Evolutionary conservation across 1,139 yeast genomes (phyloP).

Genomic region (Meyerozyma athensensis): DNA sequence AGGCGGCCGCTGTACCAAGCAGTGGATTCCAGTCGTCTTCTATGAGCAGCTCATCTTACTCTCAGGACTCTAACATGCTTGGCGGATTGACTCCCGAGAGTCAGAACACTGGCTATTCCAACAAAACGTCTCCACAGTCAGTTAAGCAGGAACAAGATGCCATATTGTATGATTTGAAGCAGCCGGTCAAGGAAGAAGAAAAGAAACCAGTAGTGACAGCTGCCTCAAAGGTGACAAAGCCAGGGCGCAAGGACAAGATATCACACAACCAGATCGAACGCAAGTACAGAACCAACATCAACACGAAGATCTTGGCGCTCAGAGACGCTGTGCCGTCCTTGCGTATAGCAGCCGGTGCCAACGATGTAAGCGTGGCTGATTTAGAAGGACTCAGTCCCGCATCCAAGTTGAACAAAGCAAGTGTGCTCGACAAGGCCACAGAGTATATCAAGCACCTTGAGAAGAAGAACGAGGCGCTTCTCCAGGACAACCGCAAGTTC

Average conservation of each 20-base stretch:
- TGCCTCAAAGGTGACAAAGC: conserved; percentile 26
- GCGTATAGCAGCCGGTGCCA: conserved; percentile 42
- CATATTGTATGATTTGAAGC: neutral
- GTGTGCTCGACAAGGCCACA: conserved; percentile 81
- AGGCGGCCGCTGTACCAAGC: neutral
- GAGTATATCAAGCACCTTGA: conserved; percentile 87
- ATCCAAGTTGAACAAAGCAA: conserved; percentile 79
- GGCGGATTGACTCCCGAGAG: conserved; percentile 3
- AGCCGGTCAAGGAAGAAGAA: neutral
- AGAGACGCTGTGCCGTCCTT: conserved; percentile 73
- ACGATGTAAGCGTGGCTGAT: conserved; percentile 40
- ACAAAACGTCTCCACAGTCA: neutral
- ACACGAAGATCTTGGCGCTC: conserved; percentile 64
- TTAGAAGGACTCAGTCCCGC: conserved; percentile 90
- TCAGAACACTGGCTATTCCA: neutral
- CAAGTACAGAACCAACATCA: conserved; percentile 72
- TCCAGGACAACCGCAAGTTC: conserved; percentile 50
- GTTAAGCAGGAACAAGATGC: neutral
- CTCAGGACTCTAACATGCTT: conserved; percentile 2
- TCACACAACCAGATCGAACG: conserved; percentile 82
- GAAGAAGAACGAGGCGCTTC: conserved; percentile 53
- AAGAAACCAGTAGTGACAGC: neutral
- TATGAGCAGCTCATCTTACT: conserved; percentile 1
- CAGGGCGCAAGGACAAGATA: conserved; percentile 48
- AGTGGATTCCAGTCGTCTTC: conserved; percentile 1